phyloP scores from a whole-genome alignment of 768 basidiomycete genomes.

The Hydnomerulius pinastri region DNA sequence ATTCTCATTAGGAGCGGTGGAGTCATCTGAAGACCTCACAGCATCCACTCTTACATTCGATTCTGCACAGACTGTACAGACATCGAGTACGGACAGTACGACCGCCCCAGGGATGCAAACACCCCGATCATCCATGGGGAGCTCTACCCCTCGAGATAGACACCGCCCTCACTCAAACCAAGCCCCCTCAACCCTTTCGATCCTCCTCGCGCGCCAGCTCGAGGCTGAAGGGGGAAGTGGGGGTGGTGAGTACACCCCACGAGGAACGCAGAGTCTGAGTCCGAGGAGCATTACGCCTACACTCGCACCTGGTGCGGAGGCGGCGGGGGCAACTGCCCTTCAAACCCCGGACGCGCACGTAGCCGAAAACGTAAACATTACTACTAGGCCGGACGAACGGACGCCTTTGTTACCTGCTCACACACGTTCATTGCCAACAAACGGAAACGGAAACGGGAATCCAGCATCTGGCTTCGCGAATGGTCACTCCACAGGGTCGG shows the following conservation, averaged over 20 bases:
- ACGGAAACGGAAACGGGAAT: too few relatives aligned
- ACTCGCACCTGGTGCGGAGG: too few relatives aligned
- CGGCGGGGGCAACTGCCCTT: too few relatives aligned
- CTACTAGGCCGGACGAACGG: too few relatives aligned
- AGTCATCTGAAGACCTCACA: slow-evolving; percentile 25
- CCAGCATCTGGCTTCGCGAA: too few relatives aligned
- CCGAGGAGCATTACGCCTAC: too few relatives aligned
- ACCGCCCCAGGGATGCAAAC: slow-evolving; percentile 2
- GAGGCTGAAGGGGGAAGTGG: slow-evolving; percentile 3
- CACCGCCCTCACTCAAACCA: slow-evolving; percentile 19
- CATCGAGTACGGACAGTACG: slow-evolving; percentile 3
- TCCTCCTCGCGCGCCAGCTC: slow-evolving; percentile 32
- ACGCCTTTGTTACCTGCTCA: too few relatives aligned
- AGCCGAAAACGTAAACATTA: too few relatives aligned
- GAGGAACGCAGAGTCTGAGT: too few relatives aligned
- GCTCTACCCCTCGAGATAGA: slow-evolving; percentile 24
- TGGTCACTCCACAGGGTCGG: too few relatives aligned
- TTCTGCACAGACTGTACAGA: slow-evolving; percentile 13
- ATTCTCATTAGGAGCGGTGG: slow-evolving; percentile 25
- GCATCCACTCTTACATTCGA: slow-evolving; percentile 32
- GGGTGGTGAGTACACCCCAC: neutral
- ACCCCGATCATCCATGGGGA: neutral
- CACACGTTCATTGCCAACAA: too few relatives aligned
- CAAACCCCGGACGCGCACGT: too few relatives aligned
- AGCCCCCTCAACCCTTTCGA: slow-evolving; percentile 40